Evolutionary conservation across 768 basidiomycete genomes (phyloP).

Genomic region (Hericium coralloides): DNA sequence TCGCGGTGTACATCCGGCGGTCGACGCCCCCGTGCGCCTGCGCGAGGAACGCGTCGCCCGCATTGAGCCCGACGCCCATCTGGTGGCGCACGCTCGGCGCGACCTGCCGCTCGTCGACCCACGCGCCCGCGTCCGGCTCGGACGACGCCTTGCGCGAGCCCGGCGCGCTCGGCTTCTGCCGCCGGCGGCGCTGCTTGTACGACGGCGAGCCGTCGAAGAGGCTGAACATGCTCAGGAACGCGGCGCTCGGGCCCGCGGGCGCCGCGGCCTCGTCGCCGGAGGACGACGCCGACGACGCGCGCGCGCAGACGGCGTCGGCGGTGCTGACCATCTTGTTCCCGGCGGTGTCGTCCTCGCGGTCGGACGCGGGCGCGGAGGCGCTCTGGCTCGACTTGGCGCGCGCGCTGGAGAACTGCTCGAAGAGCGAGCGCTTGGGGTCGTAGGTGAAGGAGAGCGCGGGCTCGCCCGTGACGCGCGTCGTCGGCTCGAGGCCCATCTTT

Average conservation of each 20-base stretch:
- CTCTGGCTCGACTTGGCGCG: conserved; percentile 22
- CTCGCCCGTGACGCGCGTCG: conserved; percentile 68
- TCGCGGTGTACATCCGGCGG: conserved; percentile 3
- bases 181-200: conserved; percentile 87
- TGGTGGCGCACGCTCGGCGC: conserved; percentile 14
- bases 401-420: conserved; percentile 70
- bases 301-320: conserved; percentile 12
- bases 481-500: conserved; percentile 82
- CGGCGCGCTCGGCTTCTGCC: conserved; percentile 36
- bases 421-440: conserved; percentile 76
- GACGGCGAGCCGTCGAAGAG: conserved; percentile 77
- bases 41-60: conserved; percentile 14
- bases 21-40: conserved; percentile 9
- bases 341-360: conserved; percentile 10
- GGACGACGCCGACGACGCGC: conserved; percentile 5
- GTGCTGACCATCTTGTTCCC: conserved; percentile 13
- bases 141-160: conserved; percentile 20
- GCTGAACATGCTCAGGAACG: conserved; percentile 61
- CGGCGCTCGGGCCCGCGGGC: conserved; percentile 19
- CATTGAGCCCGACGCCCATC: conserved; percentile 9
- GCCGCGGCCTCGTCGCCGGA: conserved; percentile 16
- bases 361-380: conserved; percentile 3
- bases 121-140: conserved; percentile 10
- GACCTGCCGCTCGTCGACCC: conserved; percentile 22
- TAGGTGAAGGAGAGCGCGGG: conserved; percentile 86